A percentile compares a stretch with the other conserved stretches of the same genome.
Conservation (phyloP, 768 basidiomycete genomes). For the Glaciozyma martinii region DNA sequence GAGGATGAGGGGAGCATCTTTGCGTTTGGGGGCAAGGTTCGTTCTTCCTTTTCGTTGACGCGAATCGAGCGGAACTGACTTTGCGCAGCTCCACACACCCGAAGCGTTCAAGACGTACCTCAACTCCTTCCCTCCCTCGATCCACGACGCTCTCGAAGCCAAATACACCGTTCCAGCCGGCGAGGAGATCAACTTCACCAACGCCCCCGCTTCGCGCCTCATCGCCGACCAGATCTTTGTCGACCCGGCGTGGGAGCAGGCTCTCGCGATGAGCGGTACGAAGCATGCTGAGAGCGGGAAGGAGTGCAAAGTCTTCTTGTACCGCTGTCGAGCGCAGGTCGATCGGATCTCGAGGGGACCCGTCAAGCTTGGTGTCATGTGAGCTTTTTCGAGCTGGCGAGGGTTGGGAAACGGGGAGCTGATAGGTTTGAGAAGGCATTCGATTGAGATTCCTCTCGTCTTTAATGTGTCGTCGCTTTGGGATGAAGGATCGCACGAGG, state of each 20-base stretch:
- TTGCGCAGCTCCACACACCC: background rate
- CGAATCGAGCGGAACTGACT: background rate
- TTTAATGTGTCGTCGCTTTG: slow-evolving; percentile 20
- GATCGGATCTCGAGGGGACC: background rate
- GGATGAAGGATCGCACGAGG: background rate
- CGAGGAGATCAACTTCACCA: background rate
- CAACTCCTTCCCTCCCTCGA: background rate
- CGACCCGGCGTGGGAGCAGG: slow-evolving; percentile 22
- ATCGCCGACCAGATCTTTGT: slow-evolving; percentile 27
- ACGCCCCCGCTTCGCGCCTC: slow-evolving; percentile 3
- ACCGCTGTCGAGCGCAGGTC: slow-evolving; percentile 9
- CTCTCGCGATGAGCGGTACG: background rate
- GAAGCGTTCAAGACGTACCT: slow-evolving; percentile 6
- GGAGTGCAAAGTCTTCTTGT: slow-evolving; percentile 11
- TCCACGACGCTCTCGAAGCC: background rate
- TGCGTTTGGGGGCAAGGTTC: background rate
- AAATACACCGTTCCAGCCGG: slow-evolving; percentile 9
- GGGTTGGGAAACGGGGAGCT: background rate
- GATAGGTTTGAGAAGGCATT: background rate
- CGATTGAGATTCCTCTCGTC: slow-evolving; percentile 22
- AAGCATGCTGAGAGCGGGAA: background rate
- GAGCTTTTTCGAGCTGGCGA: background rate
- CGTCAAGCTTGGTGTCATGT: slow-evolving; percentile 13
- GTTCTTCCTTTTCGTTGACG: background rate
- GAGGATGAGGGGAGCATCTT: slow-evolving; percentile 22